Base-by-base conservation (phyloP, 2,329 filamentous ascomycete species). In the Cladobotryum mycophilum region DNA sequence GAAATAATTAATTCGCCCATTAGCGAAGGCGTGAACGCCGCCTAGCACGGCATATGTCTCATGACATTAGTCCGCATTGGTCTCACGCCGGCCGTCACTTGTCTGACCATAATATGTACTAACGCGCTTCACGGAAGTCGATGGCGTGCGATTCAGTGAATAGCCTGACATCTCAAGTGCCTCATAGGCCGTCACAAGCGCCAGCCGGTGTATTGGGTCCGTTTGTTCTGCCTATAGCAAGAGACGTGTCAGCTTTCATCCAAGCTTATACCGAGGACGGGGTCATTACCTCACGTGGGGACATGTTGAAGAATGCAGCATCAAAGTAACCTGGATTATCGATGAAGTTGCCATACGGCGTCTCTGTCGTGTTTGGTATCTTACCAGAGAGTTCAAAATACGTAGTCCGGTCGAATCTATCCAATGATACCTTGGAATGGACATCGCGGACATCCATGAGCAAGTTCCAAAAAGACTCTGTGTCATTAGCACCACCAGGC, bases 271-370 rank as follows among this genome's bases (percentile, higher is more conserved):
- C 20, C 8, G 4, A 30, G 6, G 9, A 11, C 4, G 1, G 81
- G 85, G 58, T 88, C 82, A 38, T 76, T n/a, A 86, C 52, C 67
- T 90, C 86, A 56, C 83, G 77, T 3, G 86, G 86, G 40, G 85
- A 89, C 78, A 90, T 88, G 64, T 86, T 86, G 76, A 90, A 90
- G 71, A 91, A 89, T 1, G 79, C 73, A 4, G 84, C 79, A 60
- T 91, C 86, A 59, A 90, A 90, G 18, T 84, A 72, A 50, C 83
- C 84, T 0, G 86, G 84, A 50, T 86, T 75, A 36, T 88, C 78
- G 49, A 88, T 64, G 58, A 69, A 89, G 69, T 83, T 86, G 9
- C 86, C 86, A 56, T 79, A 87, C 3, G 79, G 81, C 2, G 82
- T 85, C 60, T 82, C 77, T 40, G 76, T 81, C 49, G 85, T 86